A percentile compares a stretch with the other conserved stretches of the same genome.
Conservation (phyloP, 1,284 basidiomycete species). For the Agroathelia rolfsii region DNA sequence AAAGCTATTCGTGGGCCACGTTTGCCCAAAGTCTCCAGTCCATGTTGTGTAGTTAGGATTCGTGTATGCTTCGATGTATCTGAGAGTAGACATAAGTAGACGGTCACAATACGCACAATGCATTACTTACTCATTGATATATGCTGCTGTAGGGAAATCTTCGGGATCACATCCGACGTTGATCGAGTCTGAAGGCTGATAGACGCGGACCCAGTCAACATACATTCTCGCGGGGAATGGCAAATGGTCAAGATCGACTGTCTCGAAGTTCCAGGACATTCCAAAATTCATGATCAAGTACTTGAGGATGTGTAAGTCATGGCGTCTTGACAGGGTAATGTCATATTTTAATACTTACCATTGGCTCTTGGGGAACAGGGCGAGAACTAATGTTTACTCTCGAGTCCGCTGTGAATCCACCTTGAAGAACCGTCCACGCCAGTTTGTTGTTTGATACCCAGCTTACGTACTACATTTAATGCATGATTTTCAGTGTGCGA, state of each 20-base stretch:
- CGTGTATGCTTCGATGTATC: slow-evolving; percentile 29
- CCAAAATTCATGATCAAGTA: slow-evolving; percentile 78
- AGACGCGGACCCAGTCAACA: slow-evolving; percentile 80
- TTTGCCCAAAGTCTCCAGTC: slow-evolving; percentile 45
- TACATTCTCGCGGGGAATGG: slow-evolving; percentile 63
- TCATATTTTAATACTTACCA: slow-evolving; percentile 37
- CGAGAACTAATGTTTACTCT: slow-evolving; percentile 61
- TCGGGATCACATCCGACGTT: slow-evolving; percentile 80
- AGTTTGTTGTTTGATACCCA: slow-evolving; percentile 62
- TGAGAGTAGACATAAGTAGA: slow-evolving; percentile 8
- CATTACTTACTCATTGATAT: slow-evolving; percentile 55
- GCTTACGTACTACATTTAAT: slow-evolving; percentile 52
- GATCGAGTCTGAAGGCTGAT: slow-evolving; percentile 55
- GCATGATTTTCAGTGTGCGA: slow-evolving; percentile 2
- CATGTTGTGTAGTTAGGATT: slow-evolving; percentile 33
- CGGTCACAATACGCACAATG: background rate
- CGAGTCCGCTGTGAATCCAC: slow-evolving; percentile 61
- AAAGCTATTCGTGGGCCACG: slow-evolving; percentile 50
- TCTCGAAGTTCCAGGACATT: slow-evolving; percentile 71
- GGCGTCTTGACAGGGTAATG: background rate
- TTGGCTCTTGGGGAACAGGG: slow-evolving; percentile 75
- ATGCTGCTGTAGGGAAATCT: slow-evolving; percentile 66
- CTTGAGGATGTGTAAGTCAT: slow-evolving; percentile 21
- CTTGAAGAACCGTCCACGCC: slow-evolving; percentile 71
- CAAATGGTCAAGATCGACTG: slow-evolving; percentile 55